phyloP scores from a whole-genome alignment of 176 grass and related monocot species.

The Paspalum notatum region DNA sequence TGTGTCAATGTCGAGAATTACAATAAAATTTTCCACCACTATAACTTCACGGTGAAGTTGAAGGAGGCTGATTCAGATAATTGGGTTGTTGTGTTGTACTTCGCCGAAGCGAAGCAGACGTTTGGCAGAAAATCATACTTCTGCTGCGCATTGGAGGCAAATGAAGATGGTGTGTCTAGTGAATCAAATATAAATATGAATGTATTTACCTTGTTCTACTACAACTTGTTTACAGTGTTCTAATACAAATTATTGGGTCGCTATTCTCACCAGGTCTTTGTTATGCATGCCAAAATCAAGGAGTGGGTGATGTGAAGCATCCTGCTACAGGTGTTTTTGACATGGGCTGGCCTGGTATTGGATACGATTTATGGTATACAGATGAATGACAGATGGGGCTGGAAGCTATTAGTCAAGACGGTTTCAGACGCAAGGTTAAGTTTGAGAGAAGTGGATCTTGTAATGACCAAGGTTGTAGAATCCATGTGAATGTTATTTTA shows the following conservation, averaged over 20 bases:
- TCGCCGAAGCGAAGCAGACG: background rate
- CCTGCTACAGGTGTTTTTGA: background rate
- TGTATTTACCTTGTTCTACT: background rate
- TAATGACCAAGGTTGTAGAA: too few species aligned
- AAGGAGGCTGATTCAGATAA: background rate
- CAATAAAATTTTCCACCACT: slow-evolving; percentile 3
- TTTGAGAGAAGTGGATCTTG: background rate
- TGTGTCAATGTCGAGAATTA: slow-evolving; percentile 2
- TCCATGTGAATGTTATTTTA: too few species aligned
- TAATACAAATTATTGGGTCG: background rate
- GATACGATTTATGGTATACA: background rate
- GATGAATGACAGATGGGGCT: background rate
- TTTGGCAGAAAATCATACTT: background rate
- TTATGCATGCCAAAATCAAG: slow-evolving; percentile 19
- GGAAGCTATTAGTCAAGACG: background rate
- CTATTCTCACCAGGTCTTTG: background rate
- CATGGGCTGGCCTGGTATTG: background rate
- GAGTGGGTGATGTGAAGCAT: slow-evolving; percentile 1
- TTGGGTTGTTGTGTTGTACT: background rate
- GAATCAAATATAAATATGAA: background rate
- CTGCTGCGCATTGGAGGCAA: background rate
- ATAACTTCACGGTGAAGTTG: background rate
- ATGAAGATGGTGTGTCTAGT: slow-evolving; percentile 4
- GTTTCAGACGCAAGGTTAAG: background rate
- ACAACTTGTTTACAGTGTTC: background rate